phyloP scores from a whole-genome alignment of 2,329 filamentous ascomycete genomes.

The Cadophora gregata region DNA sequence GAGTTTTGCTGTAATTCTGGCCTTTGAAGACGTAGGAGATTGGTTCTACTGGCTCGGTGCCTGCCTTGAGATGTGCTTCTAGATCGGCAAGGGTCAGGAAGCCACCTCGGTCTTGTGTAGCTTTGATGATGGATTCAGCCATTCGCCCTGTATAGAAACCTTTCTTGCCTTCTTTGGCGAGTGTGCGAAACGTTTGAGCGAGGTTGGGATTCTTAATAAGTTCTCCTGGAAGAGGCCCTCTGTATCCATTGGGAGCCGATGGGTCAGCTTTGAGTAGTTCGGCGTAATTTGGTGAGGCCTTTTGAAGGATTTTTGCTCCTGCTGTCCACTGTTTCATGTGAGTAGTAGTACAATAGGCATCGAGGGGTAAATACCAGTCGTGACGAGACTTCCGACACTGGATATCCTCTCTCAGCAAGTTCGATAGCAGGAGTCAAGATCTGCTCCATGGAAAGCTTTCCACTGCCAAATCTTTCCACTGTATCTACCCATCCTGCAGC shows the following conservation, averaged over 20 bases:
- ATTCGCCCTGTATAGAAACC: slow-evolving; percentile 91
- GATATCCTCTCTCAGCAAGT: slow-evolving; percentile 86
- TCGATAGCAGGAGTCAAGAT: slow-evolving; percentile 84
- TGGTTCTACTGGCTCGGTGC: slow-evolving; percentile 81
- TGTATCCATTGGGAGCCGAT: slow-evolving; percentile 68
- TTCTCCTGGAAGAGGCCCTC: slow-evolving; percentile 81
- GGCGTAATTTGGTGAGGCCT: slow-evolving; percentile 81
- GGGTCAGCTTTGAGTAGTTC: slow-evolving; percentile 88
- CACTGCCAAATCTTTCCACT: slow-evolving; percentile 86
- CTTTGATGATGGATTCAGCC: slow-evolving; percentile 80
- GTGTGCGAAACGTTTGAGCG: slow-evolving; percentile 78
- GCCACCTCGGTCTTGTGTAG: slow-evolving; percentile 77
- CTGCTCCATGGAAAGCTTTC: slow-evolving; percentile 76
- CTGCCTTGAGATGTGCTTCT: slow-evolving; percentile 72
- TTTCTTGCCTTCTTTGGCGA: slow-evolving; percentile 82
- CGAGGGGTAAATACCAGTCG: slow-evolving; percentile 34
- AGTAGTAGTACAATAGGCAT: slow-evolving; percentile 6
- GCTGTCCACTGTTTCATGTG: slow-evolving; percentile 67
- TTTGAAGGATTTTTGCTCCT: slow-evolving; percentile 66
- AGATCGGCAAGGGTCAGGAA: slow-evolving; percentile 82
- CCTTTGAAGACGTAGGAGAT: slow-evolving; percentile 82
- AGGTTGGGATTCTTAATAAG: slow-evolving; percentile 86
- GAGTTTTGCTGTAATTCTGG: slow-evolving; percentile 60
- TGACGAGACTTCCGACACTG: slow-evolving; percentile 75
- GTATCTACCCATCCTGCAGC: slow-evolving; percentile 93